Base-by-base conservation (phyloP, 208 protist species). In the Acanthamoeba divionensis region DNA sequence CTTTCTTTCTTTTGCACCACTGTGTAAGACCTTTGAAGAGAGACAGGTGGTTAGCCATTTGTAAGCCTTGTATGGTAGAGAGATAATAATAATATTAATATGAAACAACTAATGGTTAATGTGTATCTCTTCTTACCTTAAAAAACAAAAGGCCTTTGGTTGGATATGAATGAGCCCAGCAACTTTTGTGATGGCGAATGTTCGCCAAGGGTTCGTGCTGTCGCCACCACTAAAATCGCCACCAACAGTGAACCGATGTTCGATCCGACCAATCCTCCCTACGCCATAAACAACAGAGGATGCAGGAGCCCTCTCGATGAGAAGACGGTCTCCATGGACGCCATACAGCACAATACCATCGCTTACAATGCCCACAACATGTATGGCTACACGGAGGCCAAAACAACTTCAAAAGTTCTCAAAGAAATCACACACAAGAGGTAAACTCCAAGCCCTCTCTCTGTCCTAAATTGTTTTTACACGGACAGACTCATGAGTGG, bases 121-220 rank as follows among this genome's bases (percentile, higher is more conserved):
- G 52, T 21, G n/a, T 60, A 21, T 26, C n/a, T 26, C n/a, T 52
- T 73, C 41, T 73, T n/a, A n/a, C 21, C 31, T 52, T 73, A 18
- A 15, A 73, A 60, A 52, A 73, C 65, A n/a, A 3, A n/a, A 75
- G 85, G 67, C 44, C 50, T 90, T 15, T 98, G 97, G 97, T 91
- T 94, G 9, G 97, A 98, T 85, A 98, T 98, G 97, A 98, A 98
- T 89, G 96, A 97, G 71, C 41, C 91, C 2, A 86, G 63, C 36
- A 96, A 95, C 90, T 96, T 97, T 77, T 97, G 93, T 82, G 80
- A 94, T 38, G 87, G 91, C 44, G 73, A 52, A 41, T 93, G 92
- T 57, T 29, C 10, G 9, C 21, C 50, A 6, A 24, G 41, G 54
- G 57, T 9, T 88, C n/a, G 21, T 26, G 24, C 36, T 55, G 63